Conservation (phyloP, 148 eudicot genomes). For the Rhododendron henanense region DNA sequence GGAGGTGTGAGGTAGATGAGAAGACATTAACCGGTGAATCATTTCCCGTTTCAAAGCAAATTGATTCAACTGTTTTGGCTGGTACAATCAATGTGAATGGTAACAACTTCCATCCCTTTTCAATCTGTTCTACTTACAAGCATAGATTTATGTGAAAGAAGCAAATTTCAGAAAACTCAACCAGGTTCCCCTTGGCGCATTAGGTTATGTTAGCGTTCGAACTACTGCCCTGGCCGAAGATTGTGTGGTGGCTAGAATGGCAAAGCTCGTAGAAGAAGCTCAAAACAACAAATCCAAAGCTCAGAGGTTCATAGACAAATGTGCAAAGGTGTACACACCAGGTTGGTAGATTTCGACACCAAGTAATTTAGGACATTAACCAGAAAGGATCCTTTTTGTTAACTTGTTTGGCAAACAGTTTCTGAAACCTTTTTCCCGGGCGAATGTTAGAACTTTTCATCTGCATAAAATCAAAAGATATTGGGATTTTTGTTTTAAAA, state of each 20-base stretch:
- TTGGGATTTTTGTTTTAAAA: not conserved
- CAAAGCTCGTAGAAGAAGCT: constrained; percentile 92
- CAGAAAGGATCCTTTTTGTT: not conserved
- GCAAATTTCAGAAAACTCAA: not conserved
- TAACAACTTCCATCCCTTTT: constrained; percentile 18
- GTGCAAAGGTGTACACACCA: constrained; percentile 90
- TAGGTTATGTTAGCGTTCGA: constrained; percentile 26
- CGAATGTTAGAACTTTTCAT: not conserved
- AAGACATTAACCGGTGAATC: constrained; percentile 90
- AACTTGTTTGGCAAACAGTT: too few relatives aligned
- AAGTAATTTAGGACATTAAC: not conserved
- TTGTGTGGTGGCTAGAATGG: constrained; percentile 82
- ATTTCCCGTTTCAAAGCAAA: constrained; percentile 70
- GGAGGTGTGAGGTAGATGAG: constrained; percentile 83
- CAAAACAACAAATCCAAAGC: constrained; percentile 67
- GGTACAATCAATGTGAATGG: constrained; percentile 91
- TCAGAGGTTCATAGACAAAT: constrained; percentile 68
- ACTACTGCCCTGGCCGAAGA: constrained; percentile 79
- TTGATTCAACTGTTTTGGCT: constrained; percentile 73
- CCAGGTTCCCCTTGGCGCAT: not conserved
- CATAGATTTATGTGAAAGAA: not conserved
- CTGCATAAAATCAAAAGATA: not conserved
- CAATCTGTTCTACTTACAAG: not conserved
- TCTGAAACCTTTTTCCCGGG: not conserved
- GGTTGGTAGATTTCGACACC: constrained; percentile 28